Conservation (phyloP, 2,329 filamentous ascomycete species). For the Penicillium sp. region DNA sequence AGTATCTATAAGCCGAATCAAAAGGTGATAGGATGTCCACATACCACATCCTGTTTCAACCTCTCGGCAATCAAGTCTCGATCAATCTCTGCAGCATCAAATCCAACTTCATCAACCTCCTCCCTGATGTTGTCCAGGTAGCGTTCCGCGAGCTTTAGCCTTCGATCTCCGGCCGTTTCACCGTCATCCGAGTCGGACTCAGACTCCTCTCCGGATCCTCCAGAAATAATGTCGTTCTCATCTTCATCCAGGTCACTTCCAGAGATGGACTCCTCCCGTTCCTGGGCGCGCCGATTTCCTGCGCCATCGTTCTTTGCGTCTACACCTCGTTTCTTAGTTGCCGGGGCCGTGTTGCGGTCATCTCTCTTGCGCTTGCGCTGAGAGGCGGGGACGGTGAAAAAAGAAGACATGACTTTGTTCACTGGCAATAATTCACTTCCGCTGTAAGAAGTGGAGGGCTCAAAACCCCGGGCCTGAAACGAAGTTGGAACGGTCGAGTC, state of each 20-base stretch:
- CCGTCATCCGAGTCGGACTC: constrained; percentile 72
- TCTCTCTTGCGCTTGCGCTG: constrained; percentile 89
- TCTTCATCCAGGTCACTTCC: constrained; percentile 78
- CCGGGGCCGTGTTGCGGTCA: constrained; percentile 46
- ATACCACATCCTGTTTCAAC: constrained; percentile 82
- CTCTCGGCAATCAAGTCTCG: constrained; percentile 88
- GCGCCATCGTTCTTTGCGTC: constrained; percentile 37
- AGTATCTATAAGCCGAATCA: constrained; percentile 14
- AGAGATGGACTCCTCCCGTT: constrained; percentile 80
- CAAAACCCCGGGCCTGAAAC: constrained; percentile 8
- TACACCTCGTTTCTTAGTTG: constrained; percentile 51
- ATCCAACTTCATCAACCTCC: constrained; percentile 81
- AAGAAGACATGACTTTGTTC: constrained; percentile 75
- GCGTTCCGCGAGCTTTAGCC: constrained; percentile 83
- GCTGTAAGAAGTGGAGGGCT: constrained; percentile 7
- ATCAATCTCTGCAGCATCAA: constrained; percentile 93
- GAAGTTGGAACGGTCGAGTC: constrained; percentile 16
- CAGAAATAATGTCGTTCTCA: constrained; percentile 54
- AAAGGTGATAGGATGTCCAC: constrained; percentile 23
- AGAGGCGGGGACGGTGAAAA: constrained; percentile 86
- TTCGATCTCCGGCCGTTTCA: constrained; percentile 87
- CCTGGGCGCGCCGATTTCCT: constrained; percentile 51
- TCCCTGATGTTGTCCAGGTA: constrained; percentile 89
- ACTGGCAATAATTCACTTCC: constrained; percentile 5
- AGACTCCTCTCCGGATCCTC: constrained; percentile 53